phyloP scores from a whole-genome alignment of 495 filamentous ascomycete genomes.

The Cercophora sp. region DNA sequence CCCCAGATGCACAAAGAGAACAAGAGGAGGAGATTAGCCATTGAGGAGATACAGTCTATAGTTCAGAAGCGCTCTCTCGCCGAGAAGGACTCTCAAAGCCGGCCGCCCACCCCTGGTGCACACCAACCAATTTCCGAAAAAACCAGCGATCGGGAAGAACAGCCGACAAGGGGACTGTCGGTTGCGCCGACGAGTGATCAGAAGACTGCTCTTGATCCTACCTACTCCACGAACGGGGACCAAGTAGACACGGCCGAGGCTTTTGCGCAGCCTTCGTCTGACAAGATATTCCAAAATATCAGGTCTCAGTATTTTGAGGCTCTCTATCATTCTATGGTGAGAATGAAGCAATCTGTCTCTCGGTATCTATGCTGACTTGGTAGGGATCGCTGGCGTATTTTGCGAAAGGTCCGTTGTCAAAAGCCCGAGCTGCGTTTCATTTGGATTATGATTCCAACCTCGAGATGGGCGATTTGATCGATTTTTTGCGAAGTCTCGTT shows the following conservation, averaged over 20 bases:
- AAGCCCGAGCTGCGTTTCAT: conserved; percentile 74
- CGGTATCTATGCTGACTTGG: conserved; percentile 27
- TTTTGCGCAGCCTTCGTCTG: conserved; percentile 49
- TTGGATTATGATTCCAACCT: conserved; percentile 49
- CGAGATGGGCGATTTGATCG: conserved; percentile 57
- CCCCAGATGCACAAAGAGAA: conserved; percentile 37
- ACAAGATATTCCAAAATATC: conserved; percentile 64
- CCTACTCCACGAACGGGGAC: too few relatives aligned
- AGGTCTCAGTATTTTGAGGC: conserved; percentile 77
- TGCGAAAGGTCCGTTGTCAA: conserved; percentile 90
- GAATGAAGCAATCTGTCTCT: too few relatives aligned
- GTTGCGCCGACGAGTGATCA: too few relatives aligned
- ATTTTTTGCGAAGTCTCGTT: conserved; percentile 67
- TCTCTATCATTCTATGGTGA: conserved; percentile 83
- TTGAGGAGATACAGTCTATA: conserved; percentile 47
- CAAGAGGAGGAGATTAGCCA: conserved; percentile 49
- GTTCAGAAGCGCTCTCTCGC: conserved; percentile 24
- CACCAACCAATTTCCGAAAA: too few relatives aligned
- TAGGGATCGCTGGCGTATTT: conserved; percentile 92
- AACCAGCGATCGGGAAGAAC: too few relatives aligned
- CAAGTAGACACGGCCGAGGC: conserved; percentile 16
- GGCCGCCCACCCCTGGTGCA: conserved; percentile 8
- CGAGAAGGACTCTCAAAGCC: conserved; percentile 27
- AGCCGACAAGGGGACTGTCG: too few relatives aligned
- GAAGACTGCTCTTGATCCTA: too few relatives aligned